Evolutionary conservation across 2,329 filamentous ascomycete genomes (phyloP).

Genomic region (Aspergillus pseudonomiae): DNA sequence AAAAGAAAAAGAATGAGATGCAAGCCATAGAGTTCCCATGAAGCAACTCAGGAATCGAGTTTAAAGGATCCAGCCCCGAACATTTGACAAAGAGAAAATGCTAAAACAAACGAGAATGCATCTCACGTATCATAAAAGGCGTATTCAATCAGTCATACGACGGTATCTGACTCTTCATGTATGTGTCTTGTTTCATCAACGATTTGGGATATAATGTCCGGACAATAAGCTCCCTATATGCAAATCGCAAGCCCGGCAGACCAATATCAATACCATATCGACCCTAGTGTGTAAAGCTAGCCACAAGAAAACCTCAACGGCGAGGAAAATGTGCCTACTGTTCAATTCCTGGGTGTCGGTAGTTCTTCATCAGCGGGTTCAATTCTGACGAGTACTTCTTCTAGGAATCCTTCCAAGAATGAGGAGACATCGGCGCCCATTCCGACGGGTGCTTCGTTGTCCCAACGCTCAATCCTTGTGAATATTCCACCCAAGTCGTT

Average conservation of each 20-base stretch:
- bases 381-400: conserved; percentile 89
- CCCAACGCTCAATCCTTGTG: conserved; percentile 85
- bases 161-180: neutral
- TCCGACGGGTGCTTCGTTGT: conserved; percentile 82
- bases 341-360: neutral
- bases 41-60: neutral
- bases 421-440: conserved; percentile 91
- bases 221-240: neutral
- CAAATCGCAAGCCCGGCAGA: neutral
- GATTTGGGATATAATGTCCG: neutral
- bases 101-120: conserved; percentile 1
- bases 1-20: conserved; percentile 1
- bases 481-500: conserved; percentile 82
- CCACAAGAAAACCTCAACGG: neutral
- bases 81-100: neutral
- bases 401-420: conserved; percentile 87
- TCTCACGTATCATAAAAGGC: conserved; percentile 11
- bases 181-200: conserved; percentile 2
- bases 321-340: neutral
- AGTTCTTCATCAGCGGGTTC: conserved; percentile 64
- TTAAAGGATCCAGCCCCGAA: conserved; percentile 9
- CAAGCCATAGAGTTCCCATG: neutral
- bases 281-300: neutral
- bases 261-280: neutral
- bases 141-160: neutral